These are phyloP conservation scores for Emmonsia crescens DNA, from an alignment of 2,329 filamentous ascomycete species.

Conservation along the genomic window DNA sequence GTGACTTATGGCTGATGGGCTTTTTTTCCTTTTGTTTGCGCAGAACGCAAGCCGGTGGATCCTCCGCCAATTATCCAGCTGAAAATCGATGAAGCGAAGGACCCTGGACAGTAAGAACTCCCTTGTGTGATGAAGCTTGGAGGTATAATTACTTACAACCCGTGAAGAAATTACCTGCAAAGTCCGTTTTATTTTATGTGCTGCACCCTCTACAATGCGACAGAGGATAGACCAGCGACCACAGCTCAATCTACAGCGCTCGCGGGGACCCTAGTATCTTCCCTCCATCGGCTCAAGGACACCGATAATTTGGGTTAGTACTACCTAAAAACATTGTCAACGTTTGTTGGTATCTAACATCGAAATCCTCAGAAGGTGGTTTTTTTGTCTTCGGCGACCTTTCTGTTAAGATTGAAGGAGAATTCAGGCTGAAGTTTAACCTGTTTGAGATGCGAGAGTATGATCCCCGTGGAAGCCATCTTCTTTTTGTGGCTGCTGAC, in stretches of 20 bases:
- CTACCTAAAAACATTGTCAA: neutral
- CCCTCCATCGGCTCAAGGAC: constrained; percentile 72
- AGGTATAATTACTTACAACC: neutral
- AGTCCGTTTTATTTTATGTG: constrained; percentile 56
- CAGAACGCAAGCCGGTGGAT: constrained; percentile 77
- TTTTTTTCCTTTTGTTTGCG: constrained; percentile 1
- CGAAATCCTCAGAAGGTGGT: constrained; percentile 50
- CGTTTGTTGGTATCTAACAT: neutral
- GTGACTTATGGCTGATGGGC: constrained; percentile 8
- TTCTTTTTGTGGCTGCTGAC: constrained; percentile 4
- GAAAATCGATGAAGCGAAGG: constrained; percentile 38
- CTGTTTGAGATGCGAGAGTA: constrained; percentile 62
- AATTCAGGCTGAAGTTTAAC: constrained; percentile 63
- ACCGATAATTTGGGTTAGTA: constrained; percentile 51
- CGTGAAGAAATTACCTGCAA: constrained; percentile 44
- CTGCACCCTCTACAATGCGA: constrained; percentile 43
- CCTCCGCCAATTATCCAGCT: constrained; percentile 73
- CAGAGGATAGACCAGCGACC: constrained; percentile 35
- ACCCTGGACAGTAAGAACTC: constrained; percentile 50
- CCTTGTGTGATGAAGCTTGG: constrained; percentile 7
- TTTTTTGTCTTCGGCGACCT: constrained; percentile 91
- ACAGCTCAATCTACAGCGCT: constrained; percentile 44
- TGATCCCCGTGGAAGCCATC: constrained; percentile 15
- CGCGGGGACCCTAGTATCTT: constrained; percentile 66
- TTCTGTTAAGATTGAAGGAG: constrained; percentile 63